These are phyloP conservation scores for Calamus simplicifolius DNA, from an alignment of 176 grass and related monocot genomes.

Conservation along the genomic window DNA sequence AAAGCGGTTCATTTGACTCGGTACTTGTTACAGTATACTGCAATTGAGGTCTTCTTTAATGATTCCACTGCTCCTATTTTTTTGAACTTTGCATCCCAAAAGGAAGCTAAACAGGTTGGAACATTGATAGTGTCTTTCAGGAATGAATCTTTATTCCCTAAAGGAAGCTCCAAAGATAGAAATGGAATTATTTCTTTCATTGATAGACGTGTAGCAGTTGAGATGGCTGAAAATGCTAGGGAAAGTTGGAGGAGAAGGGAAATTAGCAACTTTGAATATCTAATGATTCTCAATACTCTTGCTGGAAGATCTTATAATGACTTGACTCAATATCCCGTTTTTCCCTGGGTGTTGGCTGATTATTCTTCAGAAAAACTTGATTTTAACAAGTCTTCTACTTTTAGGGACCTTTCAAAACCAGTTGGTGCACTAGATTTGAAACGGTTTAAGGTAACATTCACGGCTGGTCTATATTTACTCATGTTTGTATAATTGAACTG, in stretches of 20 bases:
- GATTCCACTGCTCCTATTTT: conserved; percentile 78
- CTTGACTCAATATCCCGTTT: conserved; percentile 91
- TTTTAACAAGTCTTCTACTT: conserved; percentile 91
- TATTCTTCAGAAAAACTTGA: conserved; percentile 94
- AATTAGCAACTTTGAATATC: conserved; percentile 93
- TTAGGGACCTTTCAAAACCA: conserved; percentile 91
- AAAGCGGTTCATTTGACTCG: conserved; percentile 92
- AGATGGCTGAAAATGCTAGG: conserved; percentile 83
- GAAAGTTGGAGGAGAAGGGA: conserved; percentile 98
- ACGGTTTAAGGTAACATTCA: conserved; percentile 66
- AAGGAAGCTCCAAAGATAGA: conserved; percentile 78
- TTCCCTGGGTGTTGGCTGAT: conserved; percentile 94
- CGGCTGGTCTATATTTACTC: neutral
- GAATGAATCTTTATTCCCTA: conserved; percentile 87
- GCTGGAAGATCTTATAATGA: conserved; percentile 92
- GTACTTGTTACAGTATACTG: conserved; percentile 84
- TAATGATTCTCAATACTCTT: conserved; percentile 96
- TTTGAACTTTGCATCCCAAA: conserved; percentile 92
- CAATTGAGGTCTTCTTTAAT: conserved; percentile 89
- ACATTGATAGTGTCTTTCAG: conserved; percentile 80
- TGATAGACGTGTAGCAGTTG: conserved; percentile 72
- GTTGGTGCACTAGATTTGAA: conserved; percentile 85
- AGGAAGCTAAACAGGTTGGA: conserved; percentile 81
- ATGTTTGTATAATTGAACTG: neutral
- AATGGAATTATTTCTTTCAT: conserved; percentile 76